Percentiles rank a stretch among this genome's conserved stretches.
Evolutionary conservation across 1,284 basidiomycete species (phyloP).

Genomic region (Puccinia horiana): DNA sequence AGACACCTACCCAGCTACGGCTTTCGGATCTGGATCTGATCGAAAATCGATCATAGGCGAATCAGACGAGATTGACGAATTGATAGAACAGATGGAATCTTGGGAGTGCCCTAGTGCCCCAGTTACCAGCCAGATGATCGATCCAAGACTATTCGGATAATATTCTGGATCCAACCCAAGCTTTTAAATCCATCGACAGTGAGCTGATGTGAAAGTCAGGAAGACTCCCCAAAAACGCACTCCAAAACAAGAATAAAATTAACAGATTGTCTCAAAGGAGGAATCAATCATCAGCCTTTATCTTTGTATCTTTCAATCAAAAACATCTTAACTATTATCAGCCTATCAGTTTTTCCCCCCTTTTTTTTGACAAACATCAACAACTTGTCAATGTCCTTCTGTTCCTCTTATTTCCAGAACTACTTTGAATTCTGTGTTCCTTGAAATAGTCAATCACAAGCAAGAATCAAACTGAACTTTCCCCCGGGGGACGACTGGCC

Average conservation of each 20-base stretch:
- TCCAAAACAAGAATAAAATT: background rate
- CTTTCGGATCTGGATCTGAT: background rate
- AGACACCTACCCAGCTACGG: background rate
- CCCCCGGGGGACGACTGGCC: background rate
- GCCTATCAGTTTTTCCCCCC: too few species aligned
- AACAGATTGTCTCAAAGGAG: background rate
- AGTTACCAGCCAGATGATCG: background rate
- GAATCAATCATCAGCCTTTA: background rate
- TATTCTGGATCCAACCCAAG: background rate
- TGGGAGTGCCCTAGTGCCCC: background rate
- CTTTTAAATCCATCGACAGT: background rate
- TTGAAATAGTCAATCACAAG: too few species aligned
- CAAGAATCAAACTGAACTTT: background rate
- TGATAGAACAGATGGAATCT: background rate
- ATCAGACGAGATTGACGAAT: background rate
- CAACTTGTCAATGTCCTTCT: background rate
- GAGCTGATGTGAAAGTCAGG: too few species aligned
- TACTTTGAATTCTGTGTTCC: too few species aligned
- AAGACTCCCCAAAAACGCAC: too few species aligned
- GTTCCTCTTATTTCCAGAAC: background rate
- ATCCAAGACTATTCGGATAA: slow-evolving; percentile 9
- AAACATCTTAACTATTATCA: background rate
- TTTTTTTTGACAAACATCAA: too few species aligned
- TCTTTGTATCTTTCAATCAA: background rate
- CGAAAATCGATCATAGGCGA: background rate